These are phyloP conservation scores for Plasmodium malariae DNA, from an alignment of 169 alveolate species.

Conservation along the genomic window DNA sequence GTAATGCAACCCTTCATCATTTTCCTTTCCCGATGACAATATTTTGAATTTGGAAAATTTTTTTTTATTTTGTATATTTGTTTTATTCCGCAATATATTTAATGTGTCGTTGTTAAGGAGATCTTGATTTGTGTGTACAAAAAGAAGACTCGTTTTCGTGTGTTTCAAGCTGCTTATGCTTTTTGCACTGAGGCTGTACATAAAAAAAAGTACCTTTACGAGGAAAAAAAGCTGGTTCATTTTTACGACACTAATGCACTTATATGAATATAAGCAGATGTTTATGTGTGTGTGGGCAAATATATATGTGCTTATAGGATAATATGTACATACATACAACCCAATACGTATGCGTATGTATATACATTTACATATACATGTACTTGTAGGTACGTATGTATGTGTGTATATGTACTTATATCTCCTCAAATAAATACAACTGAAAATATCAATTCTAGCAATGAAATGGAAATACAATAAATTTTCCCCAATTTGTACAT, in stretches of 20 bases:
- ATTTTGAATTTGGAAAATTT: conserved; percentile 16
- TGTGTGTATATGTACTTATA: no score
- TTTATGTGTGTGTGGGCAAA: background rate
- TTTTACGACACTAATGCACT: background rate
- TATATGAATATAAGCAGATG: background rate
- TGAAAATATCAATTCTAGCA: no score
- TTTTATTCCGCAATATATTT: conserved; percentile 29
- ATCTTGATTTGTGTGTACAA: conserved; percentile 21
- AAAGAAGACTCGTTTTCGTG: conserved; percentile 13
- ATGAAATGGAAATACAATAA: no score
- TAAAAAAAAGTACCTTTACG: background rate
- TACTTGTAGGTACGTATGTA: no score
- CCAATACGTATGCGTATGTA: background rate
- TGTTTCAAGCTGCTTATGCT: conserved; percentile 21
- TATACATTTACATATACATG: background rate
- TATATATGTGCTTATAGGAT: background rate
- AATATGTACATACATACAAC: background rate
- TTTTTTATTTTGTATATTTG: conserved; percentile 29
- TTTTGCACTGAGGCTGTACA: conserved; percentile 33
- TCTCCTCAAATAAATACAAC: no score
- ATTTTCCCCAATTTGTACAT: no score
- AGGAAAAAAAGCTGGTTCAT: conserved; percentile 9
- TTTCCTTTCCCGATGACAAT: conserved; percentile 4
- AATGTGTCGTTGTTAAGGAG: conserved; percentile 5
- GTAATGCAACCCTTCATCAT: conserved; percentile 62